Conservation (phyloP, 2,329 filamentous ascomycete species). For the Arthrobotrys megalospora region DNA sequence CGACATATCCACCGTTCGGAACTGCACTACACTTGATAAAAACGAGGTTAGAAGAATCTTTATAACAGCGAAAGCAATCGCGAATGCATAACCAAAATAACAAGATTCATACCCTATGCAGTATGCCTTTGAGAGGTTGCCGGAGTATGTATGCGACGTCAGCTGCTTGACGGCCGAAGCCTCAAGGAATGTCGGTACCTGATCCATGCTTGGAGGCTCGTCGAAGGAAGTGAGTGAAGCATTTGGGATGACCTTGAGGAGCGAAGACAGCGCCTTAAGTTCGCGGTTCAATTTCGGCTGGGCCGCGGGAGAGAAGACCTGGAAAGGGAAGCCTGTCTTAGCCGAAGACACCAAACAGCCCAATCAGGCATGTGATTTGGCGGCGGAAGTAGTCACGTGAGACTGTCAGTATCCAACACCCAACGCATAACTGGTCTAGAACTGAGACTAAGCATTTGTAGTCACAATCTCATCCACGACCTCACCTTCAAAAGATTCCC, state of each 20-base stretch:
- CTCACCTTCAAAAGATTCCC: too few species aligned
- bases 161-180: constrained; percentile 70
- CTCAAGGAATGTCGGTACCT: constrained; percentile 67
- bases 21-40: constrained; percentile 69
- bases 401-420: neutral
- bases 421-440: neutral
- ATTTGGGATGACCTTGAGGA: neutral
- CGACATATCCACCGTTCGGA: constrained; percentile 80
- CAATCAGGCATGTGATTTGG: constrained; percentile 24
- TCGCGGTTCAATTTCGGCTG: constrained; percentile 51
- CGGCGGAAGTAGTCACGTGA: neutral
- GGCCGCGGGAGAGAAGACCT: constrained; percentile 25
- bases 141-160: constrained; percentile 74
- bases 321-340: neutral
- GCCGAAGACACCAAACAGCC: neutral
- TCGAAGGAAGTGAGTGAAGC: constrained; percentile 4
- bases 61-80: neutral
- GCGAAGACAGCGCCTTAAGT: constrained; percentile 7
- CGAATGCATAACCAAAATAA: neutral
- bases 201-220: constrained; percentile 35
- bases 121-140: constrained; percentile 74
- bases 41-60: constrained; percentile 7
- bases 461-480: too few species aligned
- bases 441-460: too few species aligned
- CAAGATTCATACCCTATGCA: constrained; percentile 72